These are phyloP conservation scores for Plasmopara halstedii DNA, from an alignment of 352 stramenopile species.

Conservation along the genomic window DNA sequence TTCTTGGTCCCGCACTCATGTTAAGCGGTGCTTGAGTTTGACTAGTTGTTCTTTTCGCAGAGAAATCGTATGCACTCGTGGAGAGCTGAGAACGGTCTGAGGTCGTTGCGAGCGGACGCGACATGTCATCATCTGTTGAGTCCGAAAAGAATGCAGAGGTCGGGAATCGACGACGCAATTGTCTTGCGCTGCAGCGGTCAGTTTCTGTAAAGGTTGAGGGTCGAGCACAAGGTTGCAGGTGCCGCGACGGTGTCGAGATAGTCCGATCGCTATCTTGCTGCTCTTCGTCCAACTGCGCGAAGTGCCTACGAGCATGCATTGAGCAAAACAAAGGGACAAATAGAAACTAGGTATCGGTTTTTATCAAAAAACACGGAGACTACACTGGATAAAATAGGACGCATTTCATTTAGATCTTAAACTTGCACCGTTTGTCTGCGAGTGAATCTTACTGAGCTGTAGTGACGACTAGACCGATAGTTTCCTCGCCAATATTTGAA, in stretches of 20 bases:
- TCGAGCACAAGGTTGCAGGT: constrained; percentile 5
- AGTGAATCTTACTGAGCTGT: constrained; percentile 29
- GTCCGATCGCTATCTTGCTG: constrained; percentile 68
- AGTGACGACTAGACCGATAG: constrained; percentile 91
- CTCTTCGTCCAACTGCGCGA: constrained; percentile 47
- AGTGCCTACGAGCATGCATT: constrained; percentile 22
- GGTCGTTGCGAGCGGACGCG: not conserved
- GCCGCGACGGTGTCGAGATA: constrained; percentile 18
- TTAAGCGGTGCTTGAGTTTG: not conserved
- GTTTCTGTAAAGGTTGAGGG: constrained; percentile 9
- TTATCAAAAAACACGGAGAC: too few species aligned
- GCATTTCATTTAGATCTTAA: not conserved
- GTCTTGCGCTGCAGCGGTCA: constrained; percentile 5
- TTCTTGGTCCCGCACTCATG: constrained; percentile 8
- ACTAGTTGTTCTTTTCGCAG: not conserved
- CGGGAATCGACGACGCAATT: constrained; percentile 8
- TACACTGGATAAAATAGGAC: too few species aligned
- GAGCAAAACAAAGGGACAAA: too few species aligned
- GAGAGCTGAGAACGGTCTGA: constrained; percentile 7
- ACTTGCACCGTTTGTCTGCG: not conserved
- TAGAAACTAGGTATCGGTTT: too few species aligned
- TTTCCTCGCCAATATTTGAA: constrained; percentile 91
- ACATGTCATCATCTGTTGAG: constrained; percentile 58
- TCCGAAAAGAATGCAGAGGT: constrained; percentile 66
- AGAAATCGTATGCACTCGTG: constrained; percentile 9